Evolutionary conservation across 495 filamentous ascomycete genomes (phyloP).

Genomic region (Penicillium macrosclerotiorum): DNA sequence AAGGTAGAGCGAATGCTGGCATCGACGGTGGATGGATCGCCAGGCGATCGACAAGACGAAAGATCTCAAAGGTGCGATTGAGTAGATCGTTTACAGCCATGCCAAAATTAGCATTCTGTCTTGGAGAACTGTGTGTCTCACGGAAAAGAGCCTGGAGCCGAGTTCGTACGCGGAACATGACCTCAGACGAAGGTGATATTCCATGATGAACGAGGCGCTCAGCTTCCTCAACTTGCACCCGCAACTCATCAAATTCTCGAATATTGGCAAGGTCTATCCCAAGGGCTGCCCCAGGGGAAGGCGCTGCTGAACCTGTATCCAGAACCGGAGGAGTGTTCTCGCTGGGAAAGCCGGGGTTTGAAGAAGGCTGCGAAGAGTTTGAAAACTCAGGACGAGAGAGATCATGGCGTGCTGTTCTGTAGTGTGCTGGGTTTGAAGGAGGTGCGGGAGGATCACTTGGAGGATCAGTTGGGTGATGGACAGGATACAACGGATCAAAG

Average conservation of each 20-base stretch:
- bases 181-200: background rate
- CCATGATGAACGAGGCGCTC: background rate
- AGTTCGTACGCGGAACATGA: background rate
- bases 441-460: too few species aligned
- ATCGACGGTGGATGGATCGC: background rate
- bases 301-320: background rate
- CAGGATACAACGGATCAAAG: too few species aligned
- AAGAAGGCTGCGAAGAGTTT: too few species aligned
- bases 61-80: conserved; percentile 4
- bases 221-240: background rate
- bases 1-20: background rate
- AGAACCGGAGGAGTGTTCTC: background rate
- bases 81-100: background rate
- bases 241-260: background rate
- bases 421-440: too few species aligned
- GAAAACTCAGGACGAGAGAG: too few species aligned
- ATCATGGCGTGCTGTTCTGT: too few species aligned
- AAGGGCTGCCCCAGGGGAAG: background rate
- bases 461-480: too few species aligned
- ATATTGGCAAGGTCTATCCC: background rate
- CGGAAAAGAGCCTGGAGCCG: background rate
- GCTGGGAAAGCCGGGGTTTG: too few species aligned
- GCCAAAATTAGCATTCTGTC: too few species aligned
- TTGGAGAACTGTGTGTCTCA: background rate
- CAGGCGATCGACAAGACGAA: conserved; percentile 5